phyloP scores from a whole-genome alignment of 2,329 filamentous ascomycete species.

The Colletotrichum lupini region DNA sequence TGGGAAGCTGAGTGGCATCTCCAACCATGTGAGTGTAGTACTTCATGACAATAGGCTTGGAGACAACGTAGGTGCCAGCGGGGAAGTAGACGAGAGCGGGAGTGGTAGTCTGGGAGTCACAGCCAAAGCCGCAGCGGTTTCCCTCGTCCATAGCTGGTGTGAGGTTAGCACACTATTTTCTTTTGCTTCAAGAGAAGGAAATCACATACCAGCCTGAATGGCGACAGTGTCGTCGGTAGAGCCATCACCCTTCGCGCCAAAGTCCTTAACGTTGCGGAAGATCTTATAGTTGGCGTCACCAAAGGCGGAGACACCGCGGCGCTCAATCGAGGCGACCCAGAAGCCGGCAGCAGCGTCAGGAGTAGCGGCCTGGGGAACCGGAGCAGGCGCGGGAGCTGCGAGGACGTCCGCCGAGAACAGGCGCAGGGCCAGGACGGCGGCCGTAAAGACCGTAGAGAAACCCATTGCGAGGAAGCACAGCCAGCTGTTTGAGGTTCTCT shows the following conservation, averaged over 20 bases:
- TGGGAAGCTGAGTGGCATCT: conserved; percentile 77
- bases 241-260: conserved; percentile 75
- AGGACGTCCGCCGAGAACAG: conserved; percentile 49
- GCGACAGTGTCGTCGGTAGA: conserved; percentile 85
- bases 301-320: conserved; percentile 76
- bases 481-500: conserved; percentile 43
- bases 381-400: conserved; percentile 46
- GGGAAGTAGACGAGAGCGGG: conserved; percentile 95
- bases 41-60: conserved; percentile 80
- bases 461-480: conserved; percentile 54
- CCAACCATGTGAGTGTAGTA: conserved; percentile 97
- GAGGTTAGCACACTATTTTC: not conserved
- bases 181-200: no score
- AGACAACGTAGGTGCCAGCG: conserved; percentile 85
- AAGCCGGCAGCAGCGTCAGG: conserved; percentile 60
- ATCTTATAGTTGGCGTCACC: conserved; percentile 71
- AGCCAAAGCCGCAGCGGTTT: conserved; percentile 81
- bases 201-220: conserved; percentile 75
- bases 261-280: conserved; percentile 82
- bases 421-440: conserved; percentile 55
- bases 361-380: conserved; percentile 31
- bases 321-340: conserved; percentile 78
- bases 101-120: conserved; percentile 84
- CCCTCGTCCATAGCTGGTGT: conserved; percentile 73
- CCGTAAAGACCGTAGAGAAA: conserved; percentile 54